These are phyloP conservation scores for Begonia masoniana DNA, from an alignment of 306 rosid genomes.

Conservation along the genomic window DNA sequence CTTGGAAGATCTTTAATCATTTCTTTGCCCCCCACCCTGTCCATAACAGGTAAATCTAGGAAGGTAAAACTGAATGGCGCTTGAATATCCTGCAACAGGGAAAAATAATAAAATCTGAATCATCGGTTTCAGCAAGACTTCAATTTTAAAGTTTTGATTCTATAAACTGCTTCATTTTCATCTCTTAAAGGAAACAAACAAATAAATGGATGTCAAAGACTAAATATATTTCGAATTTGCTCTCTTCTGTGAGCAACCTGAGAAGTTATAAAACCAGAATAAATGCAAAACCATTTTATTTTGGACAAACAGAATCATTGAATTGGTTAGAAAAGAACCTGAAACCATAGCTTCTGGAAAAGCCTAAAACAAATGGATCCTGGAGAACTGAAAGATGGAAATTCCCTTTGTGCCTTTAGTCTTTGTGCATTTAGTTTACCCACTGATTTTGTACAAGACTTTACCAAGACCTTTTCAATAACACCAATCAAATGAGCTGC, in stretches of 20 bases:
- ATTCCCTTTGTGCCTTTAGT: slow-evolving; percentile 2
- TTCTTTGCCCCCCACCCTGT: slow-evolving; percentile 20
- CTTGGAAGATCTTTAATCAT: slow-evolving; percentile 21
- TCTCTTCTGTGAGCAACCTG: neutral
- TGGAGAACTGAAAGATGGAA: slow-evolving; percentile 44
- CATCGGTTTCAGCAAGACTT: slow-evolving; percentile 11
- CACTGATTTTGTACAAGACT: slow-evolving; percentile 19
- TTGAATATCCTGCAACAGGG: slow-evolving; percentile 48
- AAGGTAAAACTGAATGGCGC: slow-evolving; percentile 35
- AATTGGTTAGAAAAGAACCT: slow-evolving; percentile 23
- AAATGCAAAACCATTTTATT: neutral
- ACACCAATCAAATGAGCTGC: slow-evolving; percentile 57
- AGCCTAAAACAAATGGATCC: slow-evolving; percentile 54
- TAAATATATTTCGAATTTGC: neutral
- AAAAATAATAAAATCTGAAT: slow-evolving; percentile 7
- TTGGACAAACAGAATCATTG: neutral
- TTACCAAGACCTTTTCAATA: slow-evolving; percentile 51
- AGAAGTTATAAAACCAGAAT: too few species aligned
- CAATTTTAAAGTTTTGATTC: neutral
- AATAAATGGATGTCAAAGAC: too few species aligned
- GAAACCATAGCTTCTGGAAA: slow-evolving; percentile 55
- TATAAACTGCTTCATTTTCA: neutral
- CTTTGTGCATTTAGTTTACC: slow-evolving; percentile 23
- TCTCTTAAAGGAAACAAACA: neutral
- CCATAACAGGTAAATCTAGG: slow-evolving; percentile 30